A percentile compares a stretch with the other conserved stretches of the same genome.
Evolutionary conservation across 805 yeast species (phyloP).

Genomic region (Yarrowia divulgata): DNA sequence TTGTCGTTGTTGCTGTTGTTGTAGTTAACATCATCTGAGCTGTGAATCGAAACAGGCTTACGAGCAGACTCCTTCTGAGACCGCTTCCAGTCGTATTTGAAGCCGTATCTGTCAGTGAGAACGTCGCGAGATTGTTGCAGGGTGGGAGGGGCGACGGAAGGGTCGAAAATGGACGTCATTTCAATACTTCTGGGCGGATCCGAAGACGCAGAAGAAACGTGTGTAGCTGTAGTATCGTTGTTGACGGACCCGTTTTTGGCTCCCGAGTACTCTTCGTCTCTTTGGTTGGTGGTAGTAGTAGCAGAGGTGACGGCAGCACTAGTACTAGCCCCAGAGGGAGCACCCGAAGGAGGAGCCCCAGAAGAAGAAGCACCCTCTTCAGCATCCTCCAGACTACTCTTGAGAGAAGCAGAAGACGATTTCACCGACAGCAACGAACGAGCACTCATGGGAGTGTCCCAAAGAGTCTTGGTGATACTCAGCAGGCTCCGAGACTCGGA

Average conservation of each 20-base stretch:
- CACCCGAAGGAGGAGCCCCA: not conserved
- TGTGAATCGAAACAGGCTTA: not conserved
- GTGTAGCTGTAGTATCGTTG: not conserved
- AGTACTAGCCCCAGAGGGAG: too few relatives aligned
- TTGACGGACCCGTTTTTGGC: not conserved
- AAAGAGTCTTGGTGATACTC: slow-evolving; percentile 13
- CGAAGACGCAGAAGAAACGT: not conserved
- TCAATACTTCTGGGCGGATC: slow-evolving; percentile 19
- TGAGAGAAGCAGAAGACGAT: slow-evolving; percentile 11
- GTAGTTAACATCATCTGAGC: slow-evolving; percentile 1
- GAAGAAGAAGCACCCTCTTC: not conserved
- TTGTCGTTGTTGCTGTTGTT: too few relatives aligned
- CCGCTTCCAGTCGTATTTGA: slow-evolving; percentile 26
- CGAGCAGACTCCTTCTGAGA: not conserved
- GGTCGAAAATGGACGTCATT: slow-evolving; percentile 35
- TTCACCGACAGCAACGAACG: not conserved
- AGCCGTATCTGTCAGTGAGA: slow-evolving; percentile 13
- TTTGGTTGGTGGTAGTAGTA: not conserved
- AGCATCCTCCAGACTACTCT: not conserved
- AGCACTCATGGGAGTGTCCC: slow-evolving; percentile 21
- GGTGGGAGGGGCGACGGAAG: slow-evolving; percentile 20
- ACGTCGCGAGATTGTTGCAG: slow-evolving; percentile 3
- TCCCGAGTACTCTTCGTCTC: not conserved
- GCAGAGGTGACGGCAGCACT: not conserved
- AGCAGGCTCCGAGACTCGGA: not conserved